phyloP scores from a whole-genome alignment of 1,139 yeast species.

The Protomyces gravidus region DNA sequence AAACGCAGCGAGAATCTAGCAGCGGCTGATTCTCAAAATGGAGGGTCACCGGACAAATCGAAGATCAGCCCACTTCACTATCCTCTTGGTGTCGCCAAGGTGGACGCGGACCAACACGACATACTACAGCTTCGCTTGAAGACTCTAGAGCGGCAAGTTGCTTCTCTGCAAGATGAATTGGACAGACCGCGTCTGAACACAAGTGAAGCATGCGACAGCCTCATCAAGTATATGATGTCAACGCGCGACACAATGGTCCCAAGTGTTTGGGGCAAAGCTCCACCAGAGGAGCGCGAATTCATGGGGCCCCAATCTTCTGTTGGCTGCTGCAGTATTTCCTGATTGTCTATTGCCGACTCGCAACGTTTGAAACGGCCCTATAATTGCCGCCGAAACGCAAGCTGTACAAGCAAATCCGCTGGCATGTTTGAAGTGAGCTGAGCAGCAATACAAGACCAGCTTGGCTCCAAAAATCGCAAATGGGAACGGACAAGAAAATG shows the following conservation, averaged over 20 bases:
- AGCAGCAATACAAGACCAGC: not conserved
- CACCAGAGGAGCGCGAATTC: not conserved
- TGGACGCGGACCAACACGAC: not conserved
- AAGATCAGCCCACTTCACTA: not conserved
- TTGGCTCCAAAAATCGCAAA: not conserved
- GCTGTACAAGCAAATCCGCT: not conserved
- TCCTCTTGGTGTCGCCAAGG: not conserved
- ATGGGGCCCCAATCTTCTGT: not conserved
- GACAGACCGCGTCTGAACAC: not conserved
- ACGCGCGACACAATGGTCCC: slow-evolving; percentile 15
- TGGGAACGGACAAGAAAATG: too few relatives aligned
- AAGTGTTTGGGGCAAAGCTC: slow-evolving; percentile 12
- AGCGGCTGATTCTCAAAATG: too few relatives aligned
- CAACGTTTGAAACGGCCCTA: not conserved
- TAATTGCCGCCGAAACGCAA: not conserved
- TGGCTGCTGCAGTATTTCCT: not conserved
- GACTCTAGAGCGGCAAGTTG: not conserved
- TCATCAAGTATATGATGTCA: slow-evolving; percentile 6
- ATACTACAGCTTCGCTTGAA: not conserved
- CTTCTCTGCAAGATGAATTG: not conserved
- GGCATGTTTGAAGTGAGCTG: not conserved
- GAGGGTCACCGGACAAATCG: too few relatives aligned
- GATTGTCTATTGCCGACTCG: not conserved
- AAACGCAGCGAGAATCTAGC: not conserved
- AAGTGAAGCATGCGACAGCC: slow-evolving; percentile 13